Conservation (phyloP, 495 filamentous ascomycete genomes). For the Rhypophila decipiens region DNA sequence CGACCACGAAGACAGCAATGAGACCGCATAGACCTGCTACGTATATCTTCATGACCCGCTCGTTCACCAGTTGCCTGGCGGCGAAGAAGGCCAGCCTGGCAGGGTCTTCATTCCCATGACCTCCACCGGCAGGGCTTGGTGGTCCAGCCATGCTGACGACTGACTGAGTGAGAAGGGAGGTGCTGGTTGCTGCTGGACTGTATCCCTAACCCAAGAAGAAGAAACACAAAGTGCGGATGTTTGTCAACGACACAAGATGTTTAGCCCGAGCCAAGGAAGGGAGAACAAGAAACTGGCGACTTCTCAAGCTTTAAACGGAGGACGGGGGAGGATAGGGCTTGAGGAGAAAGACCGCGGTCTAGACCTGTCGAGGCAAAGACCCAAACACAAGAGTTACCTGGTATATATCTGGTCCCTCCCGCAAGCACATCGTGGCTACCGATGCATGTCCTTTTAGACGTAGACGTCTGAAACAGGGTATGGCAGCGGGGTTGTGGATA, state of each 20-base stretch:
- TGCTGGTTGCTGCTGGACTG: no score
- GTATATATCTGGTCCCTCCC: slow-evolving; percentile 12
- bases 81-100: slow-evolving; percentile 20
- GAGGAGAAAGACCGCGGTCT: slow-evolving; percentile 11
- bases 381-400: slow-evolving; percentile 5
- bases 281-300: neutral
- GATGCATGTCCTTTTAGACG: neutral
- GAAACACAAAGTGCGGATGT: no score
- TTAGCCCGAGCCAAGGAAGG: neutral
- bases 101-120: slow-evolving; percentile 7
- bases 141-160: slow-evolving; percentile 6
- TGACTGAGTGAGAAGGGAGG: neutral
- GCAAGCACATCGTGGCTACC: slow-evolving; percentile 8
- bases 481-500: slow-evolving; percentile 14
- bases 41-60: slow-evolving; percentile 31
- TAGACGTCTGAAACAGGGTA: slow-evolving; percentile 8
- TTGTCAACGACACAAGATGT: neutral
- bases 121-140: slow-evolving; percentile 6
- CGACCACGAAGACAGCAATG: slow-evolving; percentile 44
- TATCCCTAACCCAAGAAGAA: no score
- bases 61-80: slow-evolving; percentile 25
- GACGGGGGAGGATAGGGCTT: neutral
- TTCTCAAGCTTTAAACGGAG: neutral
- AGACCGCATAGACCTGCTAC: slow-evolving; percentile 40
- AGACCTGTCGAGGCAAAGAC: slow-evolving; percentile 12